Evolutionary conservation across 2,329 filamentous ascomycete genomes (phyloP), one percentile per base, ranked within the genome.

Genomic region (Ambrosiella beaveri): DNA sequence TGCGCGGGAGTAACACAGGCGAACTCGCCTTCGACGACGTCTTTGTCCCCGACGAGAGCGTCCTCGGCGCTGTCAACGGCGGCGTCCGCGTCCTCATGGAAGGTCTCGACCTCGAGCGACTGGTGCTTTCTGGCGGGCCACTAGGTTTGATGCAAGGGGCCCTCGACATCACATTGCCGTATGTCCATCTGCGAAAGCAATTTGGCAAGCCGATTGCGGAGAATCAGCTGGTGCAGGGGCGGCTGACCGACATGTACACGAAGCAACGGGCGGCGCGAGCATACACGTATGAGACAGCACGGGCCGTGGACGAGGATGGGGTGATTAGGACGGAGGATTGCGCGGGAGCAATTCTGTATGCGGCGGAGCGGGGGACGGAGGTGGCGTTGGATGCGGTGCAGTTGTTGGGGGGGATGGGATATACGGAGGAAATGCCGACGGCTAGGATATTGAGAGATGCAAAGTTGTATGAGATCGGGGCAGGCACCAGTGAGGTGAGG

Each of bases 221-320:
- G 64, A 95, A 95, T 70, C 93, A 98, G 70, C 77, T 97, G 62
- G 78, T 97, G 19, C 93, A 97, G 71, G 91, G 87, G 59, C 91
- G 90, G 68, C 77, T 97, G 51, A 89, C 93, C 58, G 90, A 97
- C 69, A 96, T 98, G 90, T 94, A 97, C 72, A 96, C 89, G 53
- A 95, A 95, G 70, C 79, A 93, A 60, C 84, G 87, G 65, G 89
- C 86, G 9, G 83, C 85, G 13, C 76, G 82, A n/a, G 79, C 89
- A 1, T 96, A 95, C 71, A 97, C 91, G 0, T 95, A 95, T 67
- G 73, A 77, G 41, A 90, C 90, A 0, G 93, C 93, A 2, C 77
- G 79, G 52, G 77, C 79, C 1, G 85, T 96, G 17, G 91, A 96
- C 65, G 86, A 91, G 68, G 73, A 80, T 11, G 84, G 82, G 9